phyloP scores from a whole-genome alignment of 129 eudicot species.

The Artemisia argyi region DNA sequence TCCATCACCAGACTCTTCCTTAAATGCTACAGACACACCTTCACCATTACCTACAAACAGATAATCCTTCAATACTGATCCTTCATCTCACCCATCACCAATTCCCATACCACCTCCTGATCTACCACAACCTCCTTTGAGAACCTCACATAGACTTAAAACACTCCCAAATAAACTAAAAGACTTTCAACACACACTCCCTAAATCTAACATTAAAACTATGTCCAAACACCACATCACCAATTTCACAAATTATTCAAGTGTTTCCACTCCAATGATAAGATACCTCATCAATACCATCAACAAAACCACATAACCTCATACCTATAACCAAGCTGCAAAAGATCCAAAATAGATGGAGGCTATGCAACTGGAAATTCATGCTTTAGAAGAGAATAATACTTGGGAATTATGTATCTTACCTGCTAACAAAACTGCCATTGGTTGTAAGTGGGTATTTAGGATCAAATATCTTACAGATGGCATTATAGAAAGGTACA shows the following conservation, averaged over 20 bases:
- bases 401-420: background rate
- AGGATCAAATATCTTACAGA: background rate
- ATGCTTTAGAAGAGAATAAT: background rate
- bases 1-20: background rate
- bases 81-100: background rate
- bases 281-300: background rate
- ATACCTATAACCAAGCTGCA: background rate
- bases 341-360: background rate
- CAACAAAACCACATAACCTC: background rate
- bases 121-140: background rate
- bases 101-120: background rate
- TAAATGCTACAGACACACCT: background rate
- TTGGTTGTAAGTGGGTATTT: background rate
- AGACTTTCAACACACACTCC: background rate
- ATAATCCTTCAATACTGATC: too few species aligned
- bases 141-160: background rate
- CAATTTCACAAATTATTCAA: background rate
- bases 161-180: background rate
- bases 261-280: background rate
- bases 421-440: background rate
- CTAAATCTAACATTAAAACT: too few species aligned
- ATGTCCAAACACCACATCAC: too few species aligned
- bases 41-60: too few species aligned
- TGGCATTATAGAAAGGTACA: background rate
- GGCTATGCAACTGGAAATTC: background rate